Conservation (phyloP, 495 filamentous ascomycete genomes). For the Penicillium subrubescens region DNA sequence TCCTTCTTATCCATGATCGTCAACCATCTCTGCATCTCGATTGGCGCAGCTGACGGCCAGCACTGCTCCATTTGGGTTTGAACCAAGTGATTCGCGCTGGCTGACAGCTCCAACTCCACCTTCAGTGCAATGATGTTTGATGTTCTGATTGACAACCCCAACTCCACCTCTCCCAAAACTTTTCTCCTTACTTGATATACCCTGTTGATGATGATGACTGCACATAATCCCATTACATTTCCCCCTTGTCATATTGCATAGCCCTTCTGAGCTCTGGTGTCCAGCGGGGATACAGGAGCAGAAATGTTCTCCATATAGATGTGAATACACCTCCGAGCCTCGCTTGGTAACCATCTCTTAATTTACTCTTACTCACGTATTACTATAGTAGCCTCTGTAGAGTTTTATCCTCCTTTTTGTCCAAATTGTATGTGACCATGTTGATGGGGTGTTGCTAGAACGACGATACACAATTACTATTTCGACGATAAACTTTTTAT, state of each 20-base stretch:
- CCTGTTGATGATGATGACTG: slow-evolving; percentile 31
- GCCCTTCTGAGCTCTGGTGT: slow-evolving; percentile 16
- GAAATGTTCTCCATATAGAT: slow-evolving; percentile 22
- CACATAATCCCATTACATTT: slow-evolving; percentile 31
- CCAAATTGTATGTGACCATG: background rate
- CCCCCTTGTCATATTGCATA: slow-evolving; percentile 30
- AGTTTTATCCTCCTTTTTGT: background rate
- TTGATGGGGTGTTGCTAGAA: slow-evolving; percentile 15
- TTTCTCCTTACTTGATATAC: slow-evolving; percentile 29
- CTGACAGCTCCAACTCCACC: background rate
- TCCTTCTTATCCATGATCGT: background rate
- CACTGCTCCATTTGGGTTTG: background rate
- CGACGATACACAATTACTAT: too few species aligned
- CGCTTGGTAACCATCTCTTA: slow-evolving; percentile 6
- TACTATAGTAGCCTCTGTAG: background rate
- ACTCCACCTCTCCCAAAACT: slow-evolving; percentile 20
- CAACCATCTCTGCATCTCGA: slow-evolving; percentile 1
- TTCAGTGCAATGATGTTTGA: slow-evolving; percentile 15
- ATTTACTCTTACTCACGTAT: background rate
- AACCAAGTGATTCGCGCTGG: background rate
- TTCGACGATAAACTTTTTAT: too few species aligned
- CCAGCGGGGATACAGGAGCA: slow-evolving; percentile 23
- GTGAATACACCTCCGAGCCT: slow-evolving; percentile 19
- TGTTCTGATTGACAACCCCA: slow-evolving; percentile 26
- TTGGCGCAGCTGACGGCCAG: background rate